A percentile compares a stretch with the other conserved stretches of the same genome.
Evolutionary conservation across 1,139 yeast species (phyloP).

Genomic region (Hyphopichia pseudoburtonii): DNA sequence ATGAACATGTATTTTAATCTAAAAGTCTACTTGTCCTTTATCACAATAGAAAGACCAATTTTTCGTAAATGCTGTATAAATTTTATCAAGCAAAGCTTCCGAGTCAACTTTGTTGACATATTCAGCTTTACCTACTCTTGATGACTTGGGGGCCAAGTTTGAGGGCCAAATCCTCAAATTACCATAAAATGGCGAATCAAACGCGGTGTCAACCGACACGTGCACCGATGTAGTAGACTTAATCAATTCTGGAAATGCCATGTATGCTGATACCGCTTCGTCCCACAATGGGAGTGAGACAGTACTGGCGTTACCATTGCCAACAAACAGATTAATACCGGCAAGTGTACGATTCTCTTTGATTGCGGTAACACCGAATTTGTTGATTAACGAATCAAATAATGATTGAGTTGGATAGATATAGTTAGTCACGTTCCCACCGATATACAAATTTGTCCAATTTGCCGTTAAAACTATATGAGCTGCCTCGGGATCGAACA

Average conservation of each 20-base stretch:
- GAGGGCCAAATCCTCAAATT: conserved; percentile 32
- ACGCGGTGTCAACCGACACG: conserved; percentile 36
- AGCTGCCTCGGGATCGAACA: conserved; percentile 46
- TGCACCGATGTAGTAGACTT: conserved; percentile 21
- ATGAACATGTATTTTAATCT: too few species aligned
- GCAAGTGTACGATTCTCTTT: conserved; percentile 22
- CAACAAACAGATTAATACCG: conserved; percentile 23
- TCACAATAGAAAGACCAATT: conserved; percentile 38
- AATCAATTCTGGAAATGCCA: conserved; percentile 34
- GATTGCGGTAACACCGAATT: conserved; percentile 14
- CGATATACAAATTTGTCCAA: conserved; percentile 35
- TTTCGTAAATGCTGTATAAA: conserved; percentile 27
- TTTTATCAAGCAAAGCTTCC: conserved; percentile 22
- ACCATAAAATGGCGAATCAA: conserved; percentile 41
- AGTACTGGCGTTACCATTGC: conserved; percentile 25
- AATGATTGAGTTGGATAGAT: conserved; percentile 35
- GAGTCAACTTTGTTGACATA: conserved; percentile 28
- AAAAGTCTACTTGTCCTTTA: too few species aligned
- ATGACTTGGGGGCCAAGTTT: conserved; percentile 26
- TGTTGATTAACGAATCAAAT: conserved; percentile 30
- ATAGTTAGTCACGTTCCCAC: conserved; percentile 41
- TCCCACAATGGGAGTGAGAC: conserved; percentile 40
- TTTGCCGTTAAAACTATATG: conserved; percentile 38
- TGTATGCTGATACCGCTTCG: conserved; percentile 33
- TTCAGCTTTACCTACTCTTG: conserved; percentile 33